Evolutionary conservation across 148 eudicot species (phyloP).

Genomic region (Oxyria digyna): DNA sequence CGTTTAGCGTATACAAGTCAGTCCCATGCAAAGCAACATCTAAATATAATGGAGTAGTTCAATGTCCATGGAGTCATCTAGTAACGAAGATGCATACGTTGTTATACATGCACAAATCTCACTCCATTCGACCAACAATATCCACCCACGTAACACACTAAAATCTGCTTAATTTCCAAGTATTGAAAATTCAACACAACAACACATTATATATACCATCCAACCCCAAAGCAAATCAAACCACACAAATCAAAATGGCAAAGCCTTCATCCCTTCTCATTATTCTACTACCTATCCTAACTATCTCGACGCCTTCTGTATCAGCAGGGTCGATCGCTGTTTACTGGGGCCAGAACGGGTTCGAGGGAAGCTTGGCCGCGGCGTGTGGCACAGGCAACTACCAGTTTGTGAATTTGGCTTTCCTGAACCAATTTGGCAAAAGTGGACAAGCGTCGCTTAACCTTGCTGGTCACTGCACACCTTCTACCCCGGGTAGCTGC

Average conservation of each 20-base stretch:
- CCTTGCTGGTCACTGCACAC: conserved; percentile 29
- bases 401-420: conserved; percentile 23
- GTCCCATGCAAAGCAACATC: no score
- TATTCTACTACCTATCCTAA: background rate
- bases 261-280: background rate
- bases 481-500: conserved; percentile 27
- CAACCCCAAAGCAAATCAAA: background rate
- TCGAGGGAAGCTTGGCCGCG: conserved; percentile 21
- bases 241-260: background rate
- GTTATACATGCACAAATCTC: no score
- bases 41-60: no score
- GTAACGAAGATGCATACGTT: no score
- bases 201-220: background rate
- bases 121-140: no score
- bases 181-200: no score
- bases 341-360: conserved; percentile 31
- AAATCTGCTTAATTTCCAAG: no score
- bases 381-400: conserved; percentile 23
- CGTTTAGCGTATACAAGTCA: no score
- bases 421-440: conserved; percentile 18
- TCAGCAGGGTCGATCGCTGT: conserved; percentile 22
- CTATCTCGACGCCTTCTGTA: background rate
- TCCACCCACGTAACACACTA: no score
- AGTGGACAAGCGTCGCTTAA: conserved; percentile 16
- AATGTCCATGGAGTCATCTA: no score